Conservation (phyloP, 805 yeast species). For the Saccharomycopsis sp. region DNA sequence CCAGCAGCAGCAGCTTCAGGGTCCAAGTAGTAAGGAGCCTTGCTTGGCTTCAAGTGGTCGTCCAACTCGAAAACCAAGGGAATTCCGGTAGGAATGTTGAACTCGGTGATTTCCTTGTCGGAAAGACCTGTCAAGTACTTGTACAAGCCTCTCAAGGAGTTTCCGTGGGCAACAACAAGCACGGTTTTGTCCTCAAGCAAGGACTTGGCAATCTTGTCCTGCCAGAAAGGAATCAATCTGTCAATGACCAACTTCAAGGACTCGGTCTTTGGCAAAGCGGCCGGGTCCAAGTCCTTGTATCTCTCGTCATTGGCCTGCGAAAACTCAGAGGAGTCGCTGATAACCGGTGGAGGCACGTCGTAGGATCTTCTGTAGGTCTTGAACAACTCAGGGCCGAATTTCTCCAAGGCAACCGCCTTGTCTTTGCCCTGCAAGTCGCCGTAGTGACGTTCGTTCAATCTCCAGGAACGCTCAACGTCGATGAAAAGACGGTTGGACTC, state of each 20-base stretch:
- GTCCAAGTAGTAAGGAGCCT: constrained; percentile 93
- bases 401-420: constrained; percentile 85
- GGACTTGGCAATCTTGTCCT: constrained; percentile 81
- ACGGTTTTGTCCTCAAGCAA: constrained; percentile 85
- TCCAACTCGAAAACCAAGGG: constrained; percentile 97
- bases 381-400: constrained; percentile 89
- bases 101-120: constrained; percentile 85
- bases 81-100: constrained; percentile 97
- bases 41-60: constrained; percentile 76
- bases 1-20: constrained; percentile 99
- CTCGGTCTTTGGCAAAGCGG: constrained; percentile 87
- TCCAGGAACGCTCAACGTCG: constrained; percentile 93
- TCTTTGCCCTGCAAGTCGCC: constrained; percentile 99
- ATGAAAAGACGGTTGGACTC: constrained; percentile 84
- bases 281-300: constrained; percentile 77
- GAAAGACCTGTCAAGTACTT: constrained; percentile 92
- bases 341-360: constrained; percentile 92
- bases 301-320: constrained; percentile 83
- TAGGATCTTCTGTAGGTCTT: constrained; percentile 96
- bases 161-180: constrained; percentile 94
- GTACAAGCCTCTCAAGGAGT: constrained; percentile 94
- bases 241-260: constrained; percentile 92
- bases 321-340: constrained; percentile 70
- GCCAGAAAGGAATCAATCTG: constrained; percentile 96
- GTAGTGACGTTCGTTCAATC: constrained; percentile 98